Conservation (phyloP, 495 filamentous ascomycete genomes). For the Penicillium daleae region DNA sequence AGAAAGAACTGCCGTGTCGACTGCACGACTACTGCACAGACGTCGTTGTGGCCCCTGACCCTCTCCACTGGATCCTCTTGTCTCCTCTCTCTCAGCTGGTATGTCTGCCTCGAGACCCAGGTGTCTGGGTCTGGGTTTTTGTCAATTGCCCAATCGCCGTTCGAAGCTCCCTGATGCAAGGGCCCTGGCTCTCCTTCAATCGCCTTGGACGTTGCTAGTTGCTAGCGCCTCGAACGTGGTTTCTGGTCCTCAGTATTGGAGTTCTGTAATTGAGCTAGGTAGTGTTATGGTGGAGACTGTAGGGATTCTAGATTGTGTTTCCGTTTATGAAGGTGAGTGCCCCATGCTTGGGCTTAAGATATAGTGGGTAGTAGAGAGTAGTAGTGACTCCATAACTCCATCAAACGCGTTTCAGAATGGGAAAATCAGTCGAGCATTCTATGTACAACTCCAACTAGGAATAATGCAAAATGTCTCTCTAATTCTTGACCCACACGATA, state of each 20-base stretch:
- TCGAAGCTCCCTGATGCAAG: background rate
- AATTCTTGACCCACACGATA: background rate
- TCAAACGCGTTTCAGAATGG: background rate
- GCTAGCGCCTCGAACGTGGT: background rate
- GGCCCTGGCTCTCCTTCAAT: background rate
- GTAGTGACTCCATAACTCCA: background rate
- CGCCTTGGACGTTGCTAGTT: background rate
- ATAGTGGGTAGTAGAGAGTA: background rate
- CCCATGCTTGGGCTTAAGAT: background rate
- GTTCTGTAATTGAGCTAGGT: background rate
- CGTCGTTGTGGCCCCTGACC: slow-evolving; percentile 12
- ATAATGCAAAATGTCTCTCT: background rate
- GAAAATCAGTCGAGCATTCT: background rate
- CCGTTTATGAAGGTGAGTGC: background rate
- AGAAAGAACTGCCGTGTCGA: background rate
- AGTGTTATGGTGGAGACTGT: background rate
- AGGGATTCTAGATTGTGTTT: background rate
- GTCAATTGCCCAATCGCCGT: slow-evolving; percentile 13
- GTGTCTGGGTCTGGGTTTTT: slow-evolving; percentile 24
- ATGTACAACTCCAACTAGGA: no score
- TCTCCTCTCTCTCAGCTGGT: slow-evolving; percentile 27
- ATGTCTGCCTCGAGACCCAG: slow-evolving; percentile 33
- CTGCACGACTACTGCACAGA: background rate
- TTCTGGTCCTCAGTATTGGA: background rate
- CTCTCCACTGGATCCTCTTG: background rate